Conservation (phyloP, 1,139 yeast genomes). For the Scheffersomyces insectosa region DNA sequence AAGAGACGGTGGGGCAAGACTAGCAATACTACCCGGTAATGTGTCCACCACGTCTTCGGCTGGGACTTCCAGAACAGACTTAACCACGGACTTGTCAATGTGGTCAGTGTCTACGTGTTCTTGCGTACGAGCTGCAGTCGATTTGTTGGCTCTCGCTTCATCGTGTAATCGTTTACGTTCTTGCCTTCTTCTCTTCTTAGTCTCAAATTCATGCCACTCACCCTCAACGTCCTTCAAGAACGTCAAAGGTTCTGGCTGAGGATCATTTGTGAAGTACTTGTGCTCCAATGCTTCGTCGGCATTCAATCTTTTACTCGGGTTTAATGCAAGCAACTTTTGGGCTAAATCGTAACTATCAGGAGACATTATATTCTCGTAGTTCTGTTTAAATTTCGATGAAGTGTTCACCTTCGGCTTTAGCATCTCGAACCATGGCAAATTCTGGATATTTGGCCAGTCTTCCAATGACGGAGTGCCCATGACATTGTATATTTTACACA, state of each 20-base stretch:
- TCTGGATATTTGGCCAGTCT: slow-evolving; percentile 77
- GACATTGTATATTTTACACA: slow-evolving; percentile 70
- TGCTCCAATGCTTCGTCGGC: slow-evolving; percentile 66
- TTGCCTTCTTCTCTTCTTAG: slow-evolving; percentile 76
- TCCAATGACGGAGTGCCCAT: slow-evolving; percentile 83
- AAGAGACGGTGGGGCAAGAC: no score
- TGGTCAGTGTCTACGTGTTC: background rate
- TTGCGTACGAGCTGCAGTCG: slow-evolving; percentile 3
- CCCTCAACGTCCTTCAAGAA: slow-evolving; percentile 61
- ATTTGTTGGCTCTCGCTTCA: slow-evolving; percentile 20
- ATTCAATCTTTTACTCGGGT: slow-evolving; percentile 65
- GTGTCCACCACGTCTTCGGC: background rate
- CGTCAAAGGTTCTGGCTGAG: slow-evolving; percentile 52
- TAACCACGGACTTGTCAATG: background rate
- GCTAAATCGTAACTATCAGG: slow-evolving; percentile 69
- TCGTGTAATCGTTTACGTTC: slow-evolving; percentile 50
- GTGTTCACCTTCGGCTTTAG: slow-evolving; percentile 59
- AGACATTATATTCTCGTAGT: slow-evolving; percentile 48
- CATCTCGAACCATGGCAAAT: slow-evolving; percentile 92
- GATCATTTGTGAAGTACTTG: slow-evolving; percentile 66
- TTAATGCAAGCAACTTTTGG: slow-evolving; percentile 56
- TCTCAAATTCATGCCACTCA: slow-evolving; percentile 98
- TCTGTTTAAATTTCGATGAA: slow-evolving; percentile 47
- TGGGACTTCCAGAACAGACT: background rate
- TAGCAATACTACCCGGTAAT: no score